phyloP scores from a whole-genome alignment of 2,329 filamentous ascomycete genomes.

The Sporothrix curviconia region DNA sequence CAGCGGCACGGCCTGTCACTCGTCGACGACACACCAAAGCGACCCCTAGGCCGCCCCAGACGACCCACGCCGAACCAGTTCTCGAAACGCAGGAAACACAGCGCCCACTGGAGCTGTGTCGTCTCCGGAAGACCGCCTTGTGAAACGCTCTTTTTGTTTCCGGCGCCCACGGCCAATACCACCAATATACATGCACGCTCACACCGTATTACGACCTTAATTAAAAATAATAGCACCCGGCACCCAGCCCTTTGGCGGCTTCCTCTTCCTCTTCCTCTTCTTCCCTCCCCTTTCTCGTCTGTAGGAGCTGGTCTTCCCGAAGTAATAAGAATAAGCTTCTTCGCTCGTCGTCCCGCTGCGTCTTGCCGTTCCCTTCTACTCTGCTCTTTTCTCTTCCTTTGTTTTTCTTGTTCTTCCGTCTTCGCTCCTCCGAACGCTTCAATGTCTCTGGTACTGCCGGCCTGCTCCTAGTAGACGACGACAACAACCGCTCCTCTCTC shows the following conservation, averaged over 20 bases:
- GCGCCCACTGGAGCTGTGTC: background rate
- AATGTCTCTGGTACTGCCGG: constrained; percentile 12
- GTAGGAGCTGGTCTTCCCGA: constrained; percentile 10
- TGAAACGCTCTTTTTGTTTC: constrained; percentile 12
- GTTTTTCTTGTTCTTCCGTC: background rate
- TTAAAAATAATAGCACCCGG: background rate
- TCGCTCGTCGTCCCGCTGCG: background rate
- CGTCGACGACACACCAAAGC: constrained; percentile 5
- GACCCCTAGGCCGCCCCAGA: background rate
- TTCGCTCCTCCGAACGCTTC: background rate
- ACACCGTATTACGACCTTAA: background rate
- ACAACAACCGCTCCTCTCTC: background rate
- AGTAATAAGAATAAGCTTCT: constrained; percentile 11
- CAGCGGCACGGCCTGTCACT: background rate
- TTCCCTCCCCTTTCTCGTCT: background rate
- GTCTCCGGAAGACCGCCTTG: constrained; percentile 5
- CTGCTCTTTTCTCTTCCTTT: background rate
- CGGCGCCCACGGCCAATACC: background rate
- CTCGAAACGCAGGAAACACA: constrained; percentile 7
- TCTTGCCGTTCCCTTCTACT: background rate
- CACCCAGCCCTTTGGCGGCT: background rate
- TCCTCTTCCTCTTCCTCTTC: background rate
- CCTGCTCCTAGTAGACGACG: background rate
- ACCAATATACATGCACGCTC: background rate
- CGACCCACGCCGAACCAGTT: constrained; percentile 2